Base-by-base conservation (phyloP, 75 land plant genomes). In the Cryptomeria japonica region DNA sequence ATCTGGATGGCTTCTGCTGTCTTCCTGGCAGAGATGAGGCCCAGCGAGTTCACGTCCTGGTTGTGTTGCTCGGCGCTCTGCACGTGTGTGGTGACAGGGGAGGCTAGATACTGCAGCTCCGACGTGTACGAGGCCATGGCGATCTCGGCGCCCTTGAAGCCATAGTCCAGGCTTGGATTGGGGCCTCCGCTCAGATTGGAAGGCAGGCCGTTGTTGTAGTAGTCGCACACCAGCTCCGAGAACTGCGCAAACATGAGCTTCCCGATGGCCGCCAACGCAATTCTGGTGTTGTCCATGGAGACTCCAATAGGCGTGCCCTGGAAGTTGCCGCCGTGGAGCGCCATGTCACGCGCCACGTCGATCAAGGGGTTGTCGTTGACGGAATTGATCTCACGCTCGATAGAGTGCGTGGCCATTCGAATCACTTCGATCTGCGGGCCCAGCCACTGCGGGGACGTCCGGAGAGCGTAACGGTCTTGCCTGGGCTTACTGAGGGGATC, bases 291-390 rank as follows among this genome's bases (percentile, higher is more conserved):
- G 87, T 92, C 93, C 93, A 92, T 92, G 86, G 93, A 91, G 19
- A 92, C 93, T 18, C 92, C 93, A 80, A 92, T 89, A 18, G 93
- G 93, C 32, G 90, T 91, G 32, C 93, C 93, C 84, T 92, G 92
- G 87, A 92, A 92, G 88, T 91, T 92, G 22, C 93, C 93, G 87
- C 46, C 87, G 83, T 31, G 90, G 89, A 68, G 72, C 0, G 72
- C 72, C 72, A 68, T 68, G 72, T 68, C 72, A 68, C 72, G 72
- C 2, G 72, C 72, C 72, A 68, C 72, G 75, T 92, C 92, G 85
- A 92, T 92, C 11, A 92, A 31, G 0, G 94, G 94, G 87, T 51
- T 51, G 55, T 51, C 55, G 55, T 51, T 51, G 2, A 51, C 55
- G 55, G 55, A 51, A 13, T 51, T 51, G 55, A 51, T 51, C 55